phyloP scores from a whole-genome alignment of 768 basidiomycete species.

The Lactarius hengduanensis region DNA sequence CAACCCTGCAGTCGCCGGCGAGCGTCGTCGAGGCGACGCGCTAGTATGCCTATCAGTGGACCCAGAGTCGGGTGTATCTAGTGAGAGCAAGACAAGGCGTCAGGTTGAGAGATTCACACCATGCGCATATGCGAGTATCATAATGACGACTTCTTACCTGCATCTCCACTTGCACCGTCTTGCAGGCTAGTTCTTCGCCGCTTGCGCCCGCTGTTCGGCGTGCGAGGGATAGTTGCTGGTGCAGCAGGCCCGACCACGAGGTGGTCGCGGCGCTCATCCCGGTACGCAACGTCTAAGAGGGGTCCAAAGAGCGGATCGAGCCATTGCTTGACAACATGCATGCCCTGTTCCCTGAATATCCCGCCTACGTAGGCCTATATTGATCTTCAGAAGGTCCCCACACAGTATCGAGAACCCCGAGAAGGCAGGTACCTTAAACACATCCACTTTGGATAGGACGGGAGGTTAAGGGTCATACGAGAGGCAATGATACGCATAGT shows the following conservation, averaged over 20 bases:
- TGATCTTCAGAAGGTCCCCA: neutral
- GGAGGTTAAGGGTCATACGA: neutral
- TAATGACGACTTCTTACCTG: conserved; percentile 1
- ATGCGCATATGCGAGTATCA: neutral
- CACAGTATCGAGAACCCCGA: neutral
- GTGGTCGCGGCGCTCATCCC: neutral
- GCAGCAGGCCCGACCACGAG: neutral
- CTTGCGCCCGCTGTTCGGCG: neutral
- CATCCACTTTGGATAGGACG: conserved; percentile 6
- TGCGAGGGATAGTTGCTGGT: neutral
- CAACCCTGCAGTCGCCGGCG: neutral
- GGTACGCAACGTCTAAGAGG: conserved; percentile 9
- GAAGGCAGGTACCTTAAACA: conserved; percentile 18
- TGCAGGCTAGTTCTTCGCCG: neutral
- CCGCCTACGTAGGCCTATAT: conserved; percentile 23
- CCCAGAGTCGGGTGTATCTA: neutral
- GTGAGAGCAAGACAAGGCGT: neutral
- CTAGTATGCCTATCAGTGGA: neutral
- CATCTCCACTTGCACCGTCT: neutral
- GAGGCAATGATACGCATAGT: neutral
- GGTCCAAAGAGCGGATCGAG: conserved; percentile 10
- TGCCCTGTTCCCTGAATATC: conserved; percentile 19
- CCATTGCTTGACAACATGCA: conserved; percentile 12
- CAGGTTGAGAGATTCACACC: neutral
- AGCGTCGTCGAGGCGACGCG: neutral